These are phyloP conservation scores for Hortiboletus flavorubellus DNA, from an alignment of 768 basidiomycete genomes.

Conservation along the genomic window DNA sequence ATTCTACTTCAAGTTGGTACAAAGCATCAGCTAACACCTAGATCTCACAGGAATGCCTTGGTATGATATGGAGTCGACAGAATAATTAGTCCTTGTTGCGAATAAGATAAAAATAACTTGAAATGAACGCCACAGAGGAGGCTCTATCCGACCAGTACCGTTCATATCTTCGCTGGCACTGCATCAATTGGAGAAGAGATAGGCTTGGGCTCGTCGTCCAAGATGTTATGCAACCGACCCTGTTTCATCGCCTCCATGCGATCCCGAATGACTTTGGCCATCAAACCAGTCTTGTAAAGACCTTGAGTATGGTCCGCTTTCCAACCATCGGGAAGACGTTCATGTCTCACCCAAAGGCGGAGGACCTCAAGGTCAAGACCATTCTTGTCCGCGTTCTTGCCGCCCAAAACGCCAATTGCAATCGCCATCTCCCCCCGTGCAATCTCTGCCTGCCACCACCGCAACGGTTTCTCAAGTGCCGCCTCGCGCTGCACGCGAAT, in stretches of 20 bases:
- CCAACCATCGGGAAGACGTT: slow-evolving; percentile 47
- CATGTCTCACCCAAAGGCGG: slow-evolving; percentile 49
- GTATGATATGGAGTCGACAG: neutral
- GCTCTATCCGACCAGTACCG: neutral
- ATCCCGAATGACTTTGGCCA: slow-evolving; percentile 28
- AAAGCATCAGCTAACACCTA: neutral
- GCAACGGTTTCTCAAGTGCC: slow-evolving; percentile 34
- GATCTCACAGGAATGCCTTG: neutral
- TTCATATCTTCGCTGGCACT: neutral
- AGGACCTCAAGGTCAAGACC: slow-evolving; percentile 49
- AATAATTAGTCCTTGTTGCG: neutral
- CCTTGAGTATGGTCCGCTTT: slow-evolving; percentile 31
- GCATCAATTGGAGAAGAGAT: slow-evolving; percentile 1
- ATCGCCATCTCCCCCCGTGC: slow-evolving; percentile 67
- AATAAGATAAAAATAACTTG: neutral
- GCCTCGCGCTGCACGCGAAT: slow-evolving; percentile 51
- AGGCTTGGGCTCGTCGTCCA: slow-evolving; percentile 14
- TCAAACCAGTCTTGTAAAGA: slow-evolving; percentile 22
- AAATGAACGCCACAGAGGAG: neutral
- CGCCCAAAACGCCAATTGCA: slow-evolving; percentile 48
- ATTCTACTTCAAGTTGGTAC: too few species aligned
- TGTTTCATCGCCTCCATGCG: slow-evolving; percentile 23
- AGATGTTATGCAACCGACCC: slow-evolving; percentile 14
- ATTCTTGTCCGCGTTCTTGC: slow-evolving; percentile 32
- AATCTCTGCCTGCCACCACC: slow-evolving; percentile 49